A percentile compares a stretch with the other conserved stretches of the same genome.
Conservation (phyloP, 108 stramenopile genomes). For the Asterionellopsis glacialis region DNA sequence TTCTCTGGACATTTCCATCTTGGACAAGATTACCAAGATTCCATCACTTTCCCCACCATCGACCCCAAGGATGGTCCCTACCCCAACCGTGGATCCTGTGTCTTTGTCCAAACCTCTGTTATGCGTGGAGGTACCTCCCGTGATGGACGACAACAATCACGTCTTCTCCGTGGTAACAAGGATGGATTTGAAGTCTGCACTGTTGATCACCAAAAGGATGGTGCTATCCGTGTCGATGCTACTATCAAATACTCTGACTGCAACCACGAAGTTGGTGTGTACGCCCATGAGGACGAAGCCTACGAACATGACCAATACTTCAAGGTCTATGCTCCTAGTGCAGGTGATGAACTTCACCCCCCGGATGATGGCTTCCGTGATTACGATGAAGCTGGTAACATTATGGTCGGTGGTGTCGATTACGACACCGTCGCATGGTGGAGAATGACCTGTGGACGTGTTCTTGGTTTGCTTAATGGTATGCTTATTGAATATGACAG, state of each 20-base stretch:
- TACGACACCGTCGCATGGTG: slow-evolving; percentile 86
- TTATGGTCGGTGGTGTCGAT: slow-evolving; percentile 25
- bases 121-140: slow-evolving; percentile 64
- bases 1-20: slow-evolving; percentile 89
- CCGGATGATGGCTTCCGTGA: slow-evolving; percentile 38
- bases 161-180: slow-evolving; percentile 70
- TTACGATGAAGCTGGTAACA: slow-evolving; percentile 24
- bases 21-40: slow-evolving; percentile 43
- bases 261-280: slow-evolving; percentile 26
- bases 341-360: slow-evolving; percentile 31
- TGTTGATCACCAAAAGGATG: slow-evolving; percentile 70
- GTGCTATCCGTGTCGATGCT: slow-evolving; percentile 56
- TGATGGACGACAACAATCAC: slow-evolving; percentile 73
- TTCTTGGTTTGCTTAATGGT: slow-evolving; percentile 87
- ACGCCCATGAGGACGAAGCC: slow-evolving; percentile 63
- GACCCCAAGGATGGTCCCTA: slow-evolving; percentile 54
- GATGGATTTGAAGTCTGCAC: slow-evolving; percentile 77
- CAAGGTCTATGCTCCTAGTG: slow-evolving; percentile 54
- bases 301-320: slow-evolving; percentile 77
- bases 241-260: slow-evolving; percentile 43
- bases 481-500: slow-evolving; percentile 91
- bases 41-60: slow-evolving; percentile 42
- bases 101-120: slow-evolving; percentile 73
- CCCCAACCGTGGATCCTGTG: slow-evolving; percentile 58
- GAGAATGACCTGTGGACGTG: slow-evolving; percentile 86